Evolutionary conservation across 805 yeast species (phyloP), one percentile per base, ranked within the genome.

Genomic region (Saccharomycopsis oosterbeekiorum): DNA sequence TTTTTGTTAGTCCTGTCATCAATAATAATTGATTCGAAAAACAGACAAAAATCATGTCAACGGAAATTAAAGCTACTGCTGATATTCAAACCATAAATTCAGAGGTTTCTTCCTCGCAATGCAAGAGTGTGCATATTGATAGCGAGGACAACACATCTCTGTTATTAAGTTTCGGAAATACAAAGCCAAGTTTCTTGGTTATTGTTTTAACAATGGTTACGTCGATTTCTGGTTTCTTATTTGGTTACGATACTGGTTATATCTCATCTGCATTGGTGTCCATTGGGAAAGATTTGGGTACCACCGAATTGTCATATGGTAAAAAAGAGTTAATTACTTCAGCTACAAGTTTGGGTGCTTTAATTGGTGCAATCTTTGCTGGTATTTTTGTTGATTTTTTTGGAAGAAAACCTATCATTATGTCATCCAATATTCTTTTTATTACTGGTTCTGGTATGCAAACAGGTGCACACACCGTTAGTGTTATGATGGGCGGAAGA

Each of bases 211-310:
- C 96, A 0, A 76, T 85, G 58, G 84, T 85, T 34, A 84, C 97
- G 0, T 91, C 97, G 8, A 86, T 93, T 65, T 91, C 97, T 0
- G 98, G 98, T 1, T 90, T 92, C 74, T 84, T 93, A 90, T 93
- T 93, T 74, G 99, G 99, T 67, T 93, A 93, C 70, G 99, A 93
- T 73, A 93, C 98, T 0, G 98, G 98, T 67, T 93, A 93, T 74
- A 92, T 93, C 51, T 93, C 98, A 2, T 85, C 96, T 19, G 97
- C 97, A 0, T 78, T 93, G 68, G 96, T 92, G 21, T 84, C 91
- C 42, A 84, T 93, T 56, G 91, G 92, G 12, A 81, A 84, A 4
- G 96, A 89, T 70, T 80, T 93, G 64, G 82, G 83, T 66, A 75
- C 78, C 54, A 78, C 79, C 61, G 68, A 71, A 0, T 77, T 92